Base-by-base conservation (phyloP, 345 rosid species). In the Psidium friedrichsthalianum region DNA sequence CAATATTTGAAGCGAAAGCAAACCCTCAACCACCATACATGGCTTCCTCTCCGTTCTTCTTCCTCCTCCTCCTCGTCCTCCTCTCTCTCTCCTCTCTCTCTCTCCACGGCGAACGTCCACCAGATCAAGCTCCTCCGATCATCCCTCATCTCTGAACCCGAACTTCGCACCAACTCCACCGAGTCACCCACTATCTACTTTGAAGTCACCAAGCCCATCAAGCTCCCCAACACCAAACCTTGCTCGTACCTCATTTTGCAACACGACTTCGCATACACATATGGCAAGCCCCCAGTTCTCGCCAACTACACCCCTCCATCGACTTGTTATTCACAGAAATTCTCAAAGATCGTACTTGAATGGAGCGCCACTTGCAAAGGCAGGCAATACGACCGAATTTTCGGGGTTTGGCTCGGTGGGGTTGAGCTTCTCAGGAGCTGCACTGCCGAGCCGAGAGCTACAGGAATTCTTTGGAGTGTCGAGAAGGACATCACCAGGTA, bases 341-440 rank as follows among this genome's bases (percentile, higher is more conserved):
- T 95, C 89, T 91, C 98, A 90, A 97, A 90, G 86, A 92, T 95
- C 78, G 92, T 94, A 88, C 93, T 97, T 27, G 96, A 95, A 83
- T 95, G 95, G 93, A 92, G 88, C 83, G 96, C 99, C 42, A 94
- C 98, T 6, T 90, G 93, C 89, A 87, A 85, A 88, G 99, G 99
- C 47, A 90, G 94, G 69, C 99, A 97, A 84, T 95, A 88, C 85
- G 99, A 97, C 85, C 93, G 98, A 27, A 97, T 97, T 16, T 95
- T 95, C 81, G 99, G 99, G 1, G 90, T 95, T 59, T 97, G 98
- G 99, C 90, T 97, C 18, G 92, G 92, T 56, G 98, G 98, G 0
- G 97, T 93, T 4, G 99, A 97, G 95, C 92, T 97, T 91, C 95
- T 97, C 85, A 91, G 99, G 82, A 93, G 99, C 90, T 97, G 99